Evolutionary conservation across 2,329 filamentous ascomycete species (phyloP), one percentile per base, ranked within the genome.

Genomic region (Colletotrichum tofieldiae): DNA sequence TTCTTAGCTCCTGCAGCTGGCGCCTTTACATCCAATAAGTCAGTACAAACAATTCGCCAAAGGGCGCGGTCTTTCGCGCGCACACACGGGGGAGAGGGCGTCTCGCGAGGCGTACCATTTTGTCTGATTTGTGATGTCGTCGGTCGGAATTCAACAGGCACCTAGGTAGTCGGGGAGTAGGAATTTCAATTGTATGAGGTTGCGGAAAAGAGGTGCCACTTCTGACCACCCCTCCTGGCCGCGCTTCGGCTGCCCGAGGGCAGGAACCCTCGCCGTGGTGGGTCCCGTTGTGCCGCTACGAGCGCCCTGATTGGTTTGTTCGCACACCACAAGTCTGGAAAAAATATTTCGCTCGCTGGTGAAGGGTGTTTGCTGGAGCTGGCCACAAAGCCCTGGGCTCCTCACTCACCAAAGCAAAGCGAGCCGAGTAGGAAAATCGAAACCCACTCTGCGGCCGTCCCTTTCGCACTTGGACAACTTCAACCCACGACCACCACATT

Each of bases 1-100:
- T 86, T 86, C 83, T 85, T 85, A 80, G 81, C 83, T 83, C 83
- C 83, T 79, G 83, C 82, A 80, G 84, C 83, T 77, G 83, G 82
- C 80, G 83, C 83, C 84, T 74, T 75, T 43, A 70, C 59, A 52
- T 63, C 47, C 23, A 49, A 54, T n/a, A 47, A 65, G 70, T 72
- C 66, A 72, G 70, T 23, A 72, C 41, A 32, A 61, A 20, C 23
- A 35, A 23, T 54, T 29, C 26, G 41, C 18, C 29, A 47, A n/a
- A 37, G 45, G 26, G 37, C 29, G 60, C 60, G 35, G 26, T 26
- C 8, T 51, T 62, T 32, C 23, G 45, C 60, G 35, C 60, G 60
- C 60, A 23, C 60, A 52, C 45, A 49, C 29, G 43, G 60, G 11
- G 11, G 47, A 41, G 23, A 39, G 60, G 60, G 35, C 35, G 47